phyloP scores from a whole-genome alignment of 805 yeast species.

The Isabelozyma heimii region DNA sequence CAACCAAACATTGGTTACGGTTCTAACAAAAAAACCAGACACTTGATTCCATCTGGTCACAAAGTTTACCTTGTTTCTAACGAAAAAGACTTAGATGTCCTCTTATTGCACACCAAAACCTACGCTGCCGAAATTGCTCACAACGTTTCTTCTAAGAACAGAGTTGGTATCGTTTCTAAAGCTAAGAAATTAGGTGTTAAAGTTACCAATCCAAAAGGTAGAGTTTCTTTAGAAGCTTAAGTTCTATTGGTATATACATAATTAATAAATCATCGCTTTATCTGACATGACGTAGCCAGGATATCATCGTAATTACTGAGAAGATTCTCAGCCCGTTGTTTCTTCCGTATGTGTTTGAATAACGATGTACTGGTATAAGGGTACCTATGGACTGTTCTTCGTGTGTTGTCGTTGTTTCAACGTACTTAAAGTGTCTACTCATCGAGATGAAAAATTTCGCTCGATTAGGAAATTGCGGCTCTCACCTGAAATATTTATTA shows the following conservation, averaged over 20 bases:
- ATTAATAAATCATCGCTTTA: conserved; percentile 14
- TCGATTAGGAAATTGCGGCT: background rate
- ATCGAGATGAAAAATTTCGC: background rate
- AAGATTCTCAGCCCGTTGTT: background rate
- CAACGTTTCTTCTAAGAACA: conserved; percentile 97
- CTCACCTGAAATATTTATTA: background rate
- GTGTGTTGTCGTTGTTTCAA: background rate
- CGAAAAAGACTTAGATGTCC: conserved; percentile 89
- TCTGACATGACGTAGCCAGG: background rate
- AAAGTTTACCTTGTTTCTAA: conserved; percentile 93
- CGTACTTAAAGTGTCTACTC: background rate
- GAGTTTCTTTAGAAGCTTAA: conserved; percentile 97
- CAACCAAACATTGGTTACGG: conserved; percentile 99
- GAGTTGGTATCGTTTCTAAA: conserved; percentile 92
- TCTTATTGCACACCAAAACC: conserved; percentile 95
- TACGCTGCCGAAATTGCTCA: conserved; percentile 99
- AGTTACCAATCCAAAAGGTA: conserved; percentile 99
- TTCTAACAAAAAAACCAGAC: conserved; percentile 98
- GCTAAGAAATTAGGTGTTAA: conserved; percentile 98
- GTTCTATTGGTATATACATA: conserved; percentile 10
- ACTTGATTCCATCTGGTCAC: conserved; percentile 96
- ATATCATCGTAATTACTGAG: background rate
- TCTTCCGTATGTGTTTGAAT: too few relatives aligned
- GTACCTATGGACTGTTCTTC: too few relatives aligned
- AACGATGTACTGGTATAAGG: too few relatives aligned